Conservation (phyloP, 768 basidiomycete genomes). For the Sporobolomyces pararoseus region DNA sequence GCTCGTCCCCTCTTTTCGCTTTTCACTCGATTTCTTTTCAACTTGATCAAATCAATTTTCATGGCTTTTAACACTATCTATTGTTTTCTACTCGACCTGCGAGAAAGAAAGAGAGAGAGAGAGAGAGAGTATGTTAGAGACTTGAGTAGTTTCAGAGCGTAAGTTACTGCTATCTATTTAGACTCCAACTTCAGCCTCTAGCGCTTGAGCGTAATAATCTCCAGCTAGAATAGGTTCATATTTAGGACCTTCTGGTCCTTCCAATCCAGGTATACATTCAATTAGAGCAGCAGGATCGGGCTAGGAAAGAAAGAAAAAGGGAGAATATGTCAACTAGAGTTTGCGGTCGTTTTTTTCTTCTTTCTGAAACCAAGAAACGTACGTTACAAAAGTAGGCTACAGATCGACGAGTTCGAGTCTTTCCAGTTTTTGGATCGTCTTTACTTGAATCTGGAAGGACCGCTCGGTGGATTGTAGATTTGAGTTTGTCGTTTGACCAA, state of each 20-base stretch:
- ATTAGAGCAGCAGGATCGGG: constrained; percentile 28
- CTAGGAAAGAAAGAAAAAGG: constrained; percentile 5
- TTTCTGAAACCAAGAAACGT: no score
- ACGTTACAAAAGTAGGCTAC: constrained; percentile 38
- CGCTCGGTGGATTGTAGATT: constrained; percentile 54
- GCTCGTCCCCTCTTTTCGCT: no score
- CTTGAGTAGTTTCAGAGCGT: not conserved
- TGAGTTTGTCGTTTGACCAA: constrained; percentile 48
- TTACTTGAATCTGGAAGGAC: not conserved
- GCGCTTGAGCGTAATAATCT: constrained; percentile 33
- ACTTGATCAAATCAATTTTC: no score
- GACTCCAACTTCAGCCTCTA: constrained; percentile 29
- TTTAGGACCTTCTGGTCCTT: constrained; percentile 17
- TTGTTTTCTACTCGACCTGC: not conserved
- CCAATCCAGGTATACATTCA: constrained; percentile 30
- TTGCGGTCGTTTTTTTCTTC: no score
- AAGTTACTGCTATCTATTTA: no score
- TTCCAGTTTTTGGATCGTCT: constrained; percentile 7
- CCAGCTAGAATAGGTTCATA: constrained; percentile 28
- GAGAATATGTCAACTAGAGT: no score
- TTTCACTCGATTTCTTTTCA: no score
- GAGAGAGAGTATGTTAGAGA: not conserved
- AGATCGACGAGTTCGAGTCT: constrained; percentile 13
- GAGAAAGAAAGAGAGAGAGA: not conserved
- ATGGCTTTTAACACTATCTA: no score